Evolutionary conservation across 306 rosid genomes (phyloP).

Genomic region (Glycine latifolia): DNA sequence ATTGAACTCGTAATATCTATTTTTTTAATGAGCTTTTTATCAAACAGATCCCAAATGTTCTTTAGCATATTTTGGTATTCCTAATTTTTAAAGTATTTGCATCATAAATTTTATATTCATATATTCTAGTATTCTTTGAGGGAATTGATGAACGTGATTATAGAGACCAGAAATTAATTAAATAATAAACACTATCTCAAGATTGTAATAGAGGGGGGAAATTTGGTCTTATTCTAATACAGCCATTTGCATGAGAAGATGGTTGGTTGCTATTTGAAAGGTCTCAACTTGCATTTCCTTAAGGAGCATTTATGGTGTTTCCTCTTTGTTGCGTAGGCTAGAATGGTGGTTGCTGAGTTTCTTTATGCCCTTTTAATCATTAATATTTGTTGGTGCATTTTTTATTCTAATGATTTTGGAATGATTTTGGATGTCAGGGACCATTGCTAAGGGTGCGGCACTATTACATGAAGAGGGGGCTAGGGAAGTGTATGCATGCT

Average conservation of each 20-base stretch:
- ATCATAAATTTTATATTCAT: background rate
- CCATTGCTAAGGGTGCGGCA: conserved; percentile 94
- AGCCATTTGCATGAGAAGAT: background rate
- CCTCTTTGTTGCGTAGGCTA: conserved; percentile 10
- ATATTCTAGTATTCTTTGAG: background rate
- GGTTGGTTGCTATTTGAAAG: conserved; percentile 6
- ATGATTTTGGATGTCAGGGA: conserved; percentile 58
- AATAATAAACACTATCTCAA: background rate
- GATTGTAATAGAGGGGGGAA: background rate
- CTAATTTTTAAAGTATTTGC: background rate
- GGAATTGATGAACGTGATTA: conserved; percentile 3
- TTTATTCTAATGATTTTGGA: conserved; percentile 18
- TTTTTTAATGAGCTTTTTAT: conserved; percentile 10
- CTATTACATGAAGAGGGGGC: conserved; percentile 95
- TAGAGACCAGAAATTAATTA: conserved; percentile 1
- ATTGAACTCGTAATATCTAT: background rate
- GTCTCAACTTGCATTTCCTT: conserved; percentile 21
- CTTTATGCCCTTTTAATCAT: background rate
- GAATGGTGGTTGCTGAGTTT: background rate
- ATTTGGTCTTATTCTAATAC: conserved; percentile 11
- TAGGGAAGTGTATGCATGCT: conserved; percentile 97
- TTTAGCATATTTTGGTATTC: conserved; percentile 7
- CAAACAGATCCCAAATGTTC: background rate
- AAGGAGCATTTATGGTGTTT: background rate
- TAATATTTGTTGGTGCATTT: conserved; percentile 27